Base-by-base conservation (phyloP, 2,329 filamentous ascomycete species). In the Didymella sp. region DNA sequence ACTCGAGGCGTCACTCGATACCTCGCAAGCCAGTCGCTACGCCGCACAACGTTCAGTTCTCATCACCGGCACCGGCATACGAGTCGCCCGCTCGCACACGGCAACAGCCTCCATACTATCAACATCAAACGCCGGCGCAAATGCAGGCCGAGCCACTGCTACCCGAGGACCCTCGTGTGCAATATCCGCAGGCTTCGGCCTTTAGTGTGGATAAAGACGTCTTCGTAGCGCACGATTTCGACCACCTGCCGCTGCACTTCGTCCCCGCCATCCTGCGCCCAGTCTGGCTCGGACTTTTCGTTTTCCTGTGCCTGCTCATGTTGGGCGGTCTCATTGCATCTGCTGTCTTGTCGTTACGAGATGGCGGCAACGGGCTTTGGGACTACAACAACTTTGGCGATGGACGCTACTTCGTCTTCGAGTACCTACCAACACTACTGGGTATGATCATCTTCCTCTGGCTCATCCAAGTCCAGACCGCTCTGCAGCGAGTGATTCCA, bases 401-500 rank as follows among this genome's bases (percentile, higher is more conserved):
- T 46, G 83, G 82, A 8, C 83, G 87, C 62, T 96, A 96, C 76
- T 96, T 97, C 73, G 76, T 96, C 43, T 95, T 96, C 74, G 85
- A 92, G 59, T 91, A 96, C 62, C 78, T 97, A 1, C 93, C 94
- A 2, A 91, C 92, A 54, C 79, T 96, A 0, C 71, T 96, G 13
- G 91, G 88, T 0, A 86, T 87, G 19, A 63, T 88, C 12, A 78
- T 96, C 31, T 81, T 95, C 42, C 74, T 97, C 6, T 96, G 91
- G 81, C 83, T 91, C 1, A 88, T 96, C 67, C 85, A 87, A 63
- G 80, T 96, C 35, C 84, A 92, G 64, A 82, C 84, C 1, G 86
- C 92, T 3, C 84, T 92, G n/a, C 86, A 89, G 61, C 87, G 94
- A 56, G 84, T 90, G 12, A 80, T 90, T 35, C 93, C 93, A 0